Percentiles rank a stretch among this genome's conserved stretches.
Conservation (phyloP, 2,329 filamentous ascomycete species). For the Aurifilum marmelostoma region DNA sequence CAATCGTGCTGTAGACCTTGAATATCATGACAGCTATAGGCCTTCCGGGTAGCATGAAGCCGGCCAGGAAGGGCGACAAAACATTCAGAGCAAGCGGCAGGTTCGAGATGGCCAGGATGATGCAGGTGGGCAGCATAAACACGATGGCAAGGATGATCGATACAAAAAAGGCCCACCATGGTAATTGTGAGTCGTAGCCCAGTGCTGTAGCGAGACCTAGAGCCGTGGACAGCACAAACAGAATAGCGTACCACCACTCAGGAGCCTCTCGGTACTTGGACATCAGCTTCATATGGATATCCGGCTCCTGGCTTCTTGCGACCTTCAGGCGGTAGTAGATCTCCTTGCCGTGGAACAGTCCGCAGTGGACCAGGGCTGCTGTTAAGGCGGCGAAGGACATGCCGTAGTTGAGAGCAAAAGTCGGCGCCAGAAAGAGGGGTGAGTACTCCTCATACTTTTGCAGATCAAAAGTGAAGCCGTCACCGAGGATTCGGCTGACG, state of each 20-base stretch:
- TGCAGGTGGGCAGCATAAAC: conserved; percentile 51
- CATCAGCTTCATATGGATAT: conserved; percentile 58
- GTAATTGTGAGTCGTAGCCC: conserved; percentile 52
- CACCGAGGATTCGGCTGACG: conserved; percentile 54
- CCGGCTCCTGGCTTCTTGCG: conserved; percentile 50
- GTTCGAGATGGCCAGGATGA: conserved; percentile 55
- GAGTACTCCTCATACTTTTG: conserved; percentile 58
- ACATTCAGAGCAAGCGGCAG: conserved; percentile 56
- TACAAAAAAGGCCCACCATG: conserved; percentile 58
- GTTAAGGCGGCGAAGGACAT: conserved; percentile 58
- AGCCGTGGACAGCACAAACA: conserved; percentile 50
- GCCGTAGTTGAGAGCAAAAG: conserved; percentile 51
- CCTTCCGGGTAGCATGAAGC: conserved; percentile 61
- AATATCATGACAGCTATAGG: conserved; percentile 61
- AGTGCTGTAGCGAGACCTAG: conserved; percentile 50
- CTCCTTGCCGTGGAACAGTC: conserved; percentile 46
- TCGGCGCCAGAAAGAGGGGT: conserved; percentile 55
- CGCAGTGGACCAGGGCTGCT: conserved; percentile 44
- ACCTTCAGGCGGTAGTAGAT: conserved; percentile 49
- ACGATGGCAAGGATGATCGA: conserved; percentile 49
- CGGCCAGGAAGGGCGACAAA: conserved; percentile 57
- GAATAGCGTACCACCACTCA: conserved; percentile 56
- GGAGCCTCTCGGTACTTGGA: conserved; percentile 55
- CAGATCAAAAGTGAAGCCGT: conserved; percentile 52
- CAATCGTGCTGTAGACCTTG: conserved; percentile 52